Evolutionary conservation across 2,329 filamentous ascomycete species (phyloP), one percentile per base, ranked within the genome.

Genomic region (Polychaeton citri): DNA sequence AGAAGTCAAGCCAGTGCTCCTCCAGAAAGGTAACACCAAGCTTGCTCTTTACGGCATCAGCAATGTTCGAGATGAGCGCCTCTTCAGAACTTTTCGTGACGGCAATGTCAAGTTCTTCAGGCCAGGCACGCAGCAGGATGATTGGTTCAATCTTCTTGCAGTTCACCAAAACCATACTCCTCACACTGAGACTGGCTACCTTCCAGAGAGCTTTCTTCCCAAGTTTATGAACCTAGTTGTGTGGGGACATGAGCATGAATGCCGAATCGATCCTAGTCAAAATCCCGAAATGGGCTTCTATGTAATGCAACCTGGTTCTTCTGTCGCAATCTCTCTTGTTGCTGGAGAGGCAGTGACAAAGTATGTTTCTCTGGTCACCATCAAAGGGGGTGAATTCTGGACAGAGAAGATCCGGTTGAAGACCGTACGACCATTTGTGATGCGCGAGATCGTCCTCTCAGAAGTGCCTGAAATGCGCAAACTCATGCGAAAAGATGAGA

Each of bases 221-320:
- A 78, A 85, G 13, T 96, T 92, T 63, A 65, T 98, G 43, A 81
- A 98, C 52, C 68, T 98, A 4, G 76, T 98, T 0, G 72, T 98
- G 34, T 98, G 90, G 90, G 90, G 90, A 3, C 90, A 98, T 51
- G 90, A 98, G 59, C 90, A 98, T 53, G 88, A 98, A 57, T 98
- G 90, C 53, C 58, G 88, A 6, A 93, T 98, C 44, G 78, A 94
- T 31, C 90, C 90, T 0, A 65, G 67, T 1, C 68, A 76, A 32
- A 98, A 96, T 49, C 74, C 81, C 0, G 85, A 94, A 51, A 94
- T 80, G 33, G 81, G 80, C 1, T 98, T 98, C 48, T 77, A 90
- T 47, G 88, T 98, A 43, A 95, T 98, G 75, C 90, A 98, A 51
- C 90, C 90, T 1, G 90, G 90, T 0, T 98, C 90, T 0, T 96